These are phyloP conservation scores for Brasilioporus rufonigricans DNA, from an alignment of 768 basidiomycete species.

Conservation along the genomic window DNA sequence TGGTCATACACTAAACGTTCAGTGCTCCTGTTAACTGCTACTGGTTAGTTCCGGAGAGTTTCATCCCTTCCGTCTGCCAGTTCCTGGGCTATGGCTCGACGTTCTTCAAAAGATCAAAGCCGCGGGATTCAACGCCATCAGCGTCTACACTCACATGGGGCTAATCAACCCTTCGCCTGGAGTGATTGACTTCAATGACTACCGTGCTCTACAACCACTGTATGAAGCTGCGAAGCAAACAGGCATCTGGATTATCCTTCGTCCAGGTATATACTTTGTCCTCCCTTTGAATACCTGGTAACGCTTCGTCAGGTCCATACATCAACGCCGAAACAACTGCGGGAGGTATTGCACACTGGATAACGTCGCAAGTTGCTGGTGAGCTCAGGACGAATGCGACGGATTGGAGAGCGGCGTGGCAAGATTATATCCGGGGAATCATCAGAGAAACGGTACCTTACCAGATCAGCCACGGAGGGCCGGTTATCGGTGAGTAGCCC, in stretches of 20 bases:
- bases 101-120: conserved; percentile 81
- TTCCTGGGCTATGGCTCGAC: conserved; percentile 78
- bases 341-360: conserved; percentile 71
- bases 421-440: conserved; percentile 65
- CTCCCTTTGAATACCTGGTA: not conserved
- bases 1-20: not conserved
- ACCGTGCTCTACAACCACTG: conserved; percentile 64
- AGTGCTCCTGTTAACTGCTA: not conserved
- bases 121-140: conserved; percentile 74
- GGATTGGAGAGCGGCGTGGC: conserved; percentile 70
- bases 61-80: conserved; percentile 78
- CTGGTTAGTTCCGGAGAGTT: conserved; percentile 73
- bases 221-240: conserved; percentile 71
- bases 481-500: conserved; percentile 58
- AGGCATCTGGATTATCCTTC: conserved; percentile 76
- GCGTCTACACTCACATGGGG: conserved; percentile 81
- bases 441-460: conserved; percentile 57
- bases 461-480: conserved; percentile 71
- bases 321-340: conserved; percentile 84
- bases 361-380: conserved; percentile 64
- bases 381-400: conserved; percentile 66
- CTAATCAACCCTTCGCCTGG: conserved; percentile 72
- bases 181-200: conserved; percentile 70
- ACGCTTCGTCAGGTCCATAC: conserved; percentile 34
- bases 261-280: conserved; percentile 57